A percentile compares a stretch with the other conserved stretches of the same genome.
phyloP scores from a whole-genome alignment of 2,329 filamentous ascomycete species.

The Fusarium sp. region DNA sequence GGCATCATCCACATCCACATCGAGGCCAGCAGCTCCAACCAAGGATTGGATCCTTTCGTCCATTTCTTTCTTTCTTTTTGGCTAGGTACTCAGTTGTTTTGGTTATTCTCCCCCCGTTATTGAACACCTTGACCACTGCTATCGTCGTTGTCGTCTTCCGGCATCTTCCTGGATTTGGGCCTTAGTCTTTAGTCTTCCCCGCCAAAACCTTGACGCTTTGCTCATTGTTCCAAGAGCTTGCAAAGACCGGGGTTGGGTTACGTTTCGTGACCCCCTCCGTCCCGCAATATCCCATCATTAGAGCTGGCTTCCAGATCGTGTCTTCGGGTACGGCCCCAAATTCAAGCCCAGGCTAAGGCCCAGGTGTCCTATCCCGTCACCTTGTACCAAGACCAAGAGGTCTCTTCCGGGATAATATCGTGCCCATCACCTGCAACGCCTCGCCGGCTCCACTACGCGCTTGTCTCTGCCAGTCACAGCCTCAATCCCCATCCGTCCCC shows the following conservation, averaged over 20 bases:
- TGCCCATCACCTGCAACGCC: conserved; percentile 44
- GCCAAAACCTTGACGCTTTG: conserved; percentile 36
- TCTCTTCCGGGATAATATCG: conserved; percentile 50
- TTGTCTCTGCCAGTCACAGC: conserved; percentile 39
- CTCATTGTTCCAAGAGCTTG: conserved; percentile 16
- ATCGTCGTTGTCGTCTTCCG: conserved; percentile 13
- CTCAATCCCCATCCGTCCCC: conserved; percentile 27
- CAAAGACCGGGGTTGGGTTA: conserved; percentile 30
- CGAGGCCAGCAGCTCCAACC: neutral
- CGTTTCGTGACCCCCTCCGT: conserved; percentile 39
- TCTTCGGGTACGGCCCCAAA: conserved; percentile 13
- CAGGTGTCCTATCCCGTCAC: conserved; percentile 34
- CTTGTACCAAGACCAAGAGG: conserved; percentile 43
- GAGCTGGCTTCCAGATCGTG: conserved; percentile 32
- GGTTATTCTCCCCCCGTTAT: conserved; percentile 7
- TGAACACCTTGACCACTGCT: neutral
- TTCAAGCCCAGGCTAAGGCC: neutral
- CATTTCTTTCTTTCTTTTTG: neutral
- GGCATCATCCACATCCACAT: conserved; percentile 19
- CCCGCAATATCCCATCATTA: conserved; percentile 32
- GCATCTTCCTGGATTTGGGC: conserved; percentile 27
- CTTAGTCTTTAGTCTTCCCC: conserved; percentile 12
- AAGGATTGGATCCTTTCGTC: conserved; percentile 8
- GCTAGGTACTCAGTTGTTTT: conserved; percentile 11
- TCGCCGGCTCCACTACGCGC: conserved; percentile 42